Evolutionary conservation across 2,329 filamentous ascomycete genomes (phyloP).

Genomic region (Hypoxylon rubiginosum): DNA sequence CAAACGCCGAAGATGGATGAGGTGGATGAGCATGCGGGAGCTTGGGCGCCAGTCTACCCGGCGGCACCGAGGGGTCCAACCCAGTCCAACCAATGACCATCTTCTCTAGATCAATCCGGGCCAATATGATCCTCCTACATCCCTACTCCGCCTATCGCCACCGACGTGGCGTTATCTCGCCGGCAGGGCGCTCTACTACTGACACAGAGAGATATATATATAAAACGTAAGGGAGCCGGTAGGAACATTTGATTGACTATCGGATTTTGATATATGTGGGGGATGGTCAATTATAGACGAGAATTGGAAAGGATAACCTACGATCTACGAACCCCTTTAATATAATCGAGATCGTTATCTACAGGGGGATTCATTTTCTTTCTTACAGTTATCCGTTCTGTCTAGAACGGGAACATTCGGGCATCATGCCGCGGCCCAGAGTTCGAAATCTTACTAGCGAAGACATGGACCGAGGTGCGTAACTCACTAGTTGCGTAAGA

Average conservation of each 20-base stretch:
- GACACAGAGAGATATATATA: neutral
- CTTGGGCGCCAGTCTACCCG: conserved; percentile 2
- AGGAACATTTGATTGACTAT: neutral
- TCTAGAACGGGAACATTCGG: neutral
- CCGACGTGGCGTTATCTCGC: conserved; percentile 1
- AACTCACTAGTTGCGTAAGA: neutral
- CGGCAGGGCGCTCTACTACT: neutral
- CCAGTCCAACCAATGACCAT: neutral
- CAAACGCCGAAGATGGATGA: neutral
- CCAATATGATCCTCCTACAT: neutral
- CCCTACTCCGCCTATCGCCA: neutral
- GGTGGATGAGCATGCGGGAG: neutral
- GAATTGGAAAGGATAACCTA: neutral
- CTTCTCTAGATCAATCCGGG: neutral
- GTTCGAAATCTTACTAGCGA: conserved; percentile 2
- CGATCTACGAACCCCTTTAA: neutral
- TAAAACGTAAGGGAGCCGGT: neutral
- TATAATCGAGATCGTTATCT: neutral
- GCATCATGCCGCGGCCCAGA: neutral
- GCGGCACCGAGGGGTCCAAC: neutral
- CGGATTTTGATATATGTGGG: neutral
- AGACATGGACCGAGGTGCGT: conserved; percentile 1
- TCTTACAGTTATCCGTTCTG: too few species aligned
- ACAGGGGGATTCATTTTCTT: neutral
- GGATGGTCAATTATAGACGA: neutral